These are phyloP conservation scores for Aspergillus tanneri DNA, from an alignment of 2,329 filamentous ascomycete genomes.

Conservation along the genomic window DNA sequence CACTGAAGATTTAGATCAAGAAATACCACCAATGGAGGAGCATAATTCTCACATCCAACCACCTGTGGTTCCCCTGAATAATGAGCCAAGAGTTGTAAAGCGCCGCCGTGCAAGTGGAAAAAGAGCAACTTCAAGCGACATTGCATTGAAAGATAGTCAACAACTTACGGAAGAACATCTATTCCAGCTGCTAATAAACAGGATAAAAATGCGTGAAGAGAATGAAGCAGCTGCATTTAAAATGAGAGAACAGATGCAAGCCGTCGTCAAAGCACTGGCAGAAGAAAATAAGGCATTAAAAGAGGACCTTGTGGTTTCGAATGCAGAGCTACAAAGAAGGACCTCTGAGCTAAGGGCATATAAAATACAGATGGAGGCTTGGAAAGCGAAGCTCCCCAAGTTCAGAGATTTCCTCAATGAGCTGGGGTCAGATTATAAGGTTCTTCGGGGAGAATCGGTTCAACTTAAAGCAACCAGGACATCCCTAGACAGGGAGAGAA, in stretches of 20 bases:
- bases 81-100: conserved; percentile 19
- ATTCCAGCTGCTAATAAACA: conserved; percentile 37
- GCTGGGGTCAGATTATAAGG: conserved; percentile 35
- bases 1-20: not conserved
- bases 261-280: conserved; percentile 23
- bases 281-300: conserved; percentile 32
- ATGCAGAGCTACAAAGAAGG: conserved; percentile 21
- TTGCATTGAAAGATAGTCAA: not conserved
- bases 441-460: conserved; percentile 31
- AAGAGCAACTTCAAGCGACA: not conserved
- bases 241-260: conserved; percentile 29
- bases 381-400: conserved; percentile 36
- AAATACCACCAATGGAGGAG: not conserved
- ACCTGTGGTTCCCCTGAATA: not conserved
- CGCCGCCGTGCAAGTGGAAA: conserved; percentile 12
- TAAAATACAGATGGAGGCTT: conserved; percentile 29
- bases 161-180: conserved; percentile 36
- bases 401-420: conserved; percentile 34
- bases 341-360: conserved; percentile 22
- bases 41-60: not conserved
- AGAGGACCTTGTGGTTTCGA: conserved; percentile 20
- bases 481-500: conserved; percentile 27
- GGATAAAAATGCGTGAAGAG: conserved; percentile 37
- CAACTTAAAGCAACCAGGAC: conserved; percentile 26
- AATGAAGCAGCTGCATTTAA: conserved; percentile 24